Evolutionary conservation across 768 basidiomycete genomes (phyloP).

Genomic region (Gloeostereum incarnatum): DNA sequence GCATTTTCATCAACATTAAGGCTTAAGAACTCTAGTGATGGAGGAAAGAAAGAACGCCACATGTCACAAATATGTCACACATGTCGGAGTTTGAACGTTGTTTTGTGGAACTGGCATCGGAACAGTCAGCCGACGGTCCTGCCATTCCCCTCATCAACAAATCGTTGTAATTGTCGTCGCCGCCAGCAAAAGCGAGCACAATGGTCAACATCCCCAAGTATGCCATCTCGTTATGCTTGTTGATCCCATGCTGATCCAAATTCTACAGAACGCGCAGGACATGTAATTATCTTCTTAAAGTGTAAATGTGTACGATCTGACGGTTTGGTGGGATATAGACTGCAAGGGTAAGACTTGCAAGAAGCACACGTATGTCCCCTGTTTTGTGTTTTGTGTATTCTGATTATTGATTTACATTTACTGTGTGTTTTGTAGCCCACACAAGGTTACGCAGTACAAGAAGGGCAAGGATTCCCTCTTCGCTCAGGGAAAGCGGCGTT

Average conservation of each 20-base stretch:
- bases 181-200: too few relatives aligned
- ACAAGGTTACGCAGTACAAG: conserved; percentile 99
- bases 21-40: too few relatives aligned
- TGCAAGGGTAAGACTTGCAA: conserved; percentile 97
- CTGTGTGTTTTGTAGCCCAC: conserved; percentile 60
- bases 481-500: conserved; percentile 99
- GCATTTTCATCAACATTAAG: too few relatives aligned
- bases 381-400: conserved; percentile 2
- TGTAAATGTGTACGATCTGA: conserved; percentile 12
- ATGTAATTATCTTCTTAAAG: too few relatives aligned
- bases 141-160: background rate
- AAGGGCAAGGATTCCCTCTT: conserved; percentile 98
- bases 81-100: too few relatives aligned
- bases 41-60: too few relatives aligned
- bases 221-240: conserved; percentile 19
- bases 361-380: conserved; percentile 81
- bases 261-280: conserved; percentile 82
- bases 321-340: conserved; percentile 29
- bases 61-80: too few relatives aligned
- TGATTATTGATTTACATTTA: conserved; percentile 9
- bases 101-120: too few relatives aligned
- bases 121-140: background rate
- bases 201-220: conserved; percentile 98
- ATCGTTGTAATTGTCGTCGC: too few relatives aligned
- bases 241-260: conserved; percentile 10